phyloP scores from a whole-genome alignment of 306 rosid species.

The Dryas drummondii region DNA sequence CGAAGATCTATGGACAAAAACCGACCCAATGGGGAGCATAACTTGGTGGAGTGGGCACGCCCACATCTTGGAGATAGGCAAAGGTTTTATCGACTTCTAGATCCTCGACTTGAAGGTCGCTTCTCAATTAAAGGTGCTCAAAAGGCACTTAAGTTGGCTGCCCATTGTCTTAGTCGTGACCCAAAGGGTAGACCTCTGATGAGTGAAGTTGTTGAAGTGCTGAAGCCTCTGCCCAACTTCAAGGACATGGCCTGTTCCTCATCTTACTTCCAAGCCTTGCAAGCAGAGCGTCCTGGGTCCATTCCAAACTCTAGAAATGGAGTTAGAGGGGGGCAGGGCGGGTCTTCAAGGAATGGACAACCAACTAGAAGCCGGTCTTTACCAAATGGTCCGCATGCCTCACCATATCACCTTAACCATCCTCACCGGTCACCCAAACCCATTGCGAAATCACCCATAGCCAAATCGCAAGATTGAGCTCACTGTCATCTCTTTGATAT shows the following conservation, averaged over 20 bases:
- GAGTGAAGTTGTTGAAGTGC: conserved; percentile 50
- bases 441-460: neutral
- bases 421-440: conserved; percentile 35
- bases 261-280: conserved; percentile 28
- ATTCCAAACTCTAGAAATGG: conserved; percentile 21
- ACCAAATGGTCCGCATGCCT: conserved; percentile 34
- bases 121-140: conserved; percentile 45
- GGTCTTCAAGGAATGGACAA: conserved; percentile 24
- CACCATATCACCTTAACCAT: conserved; percentile 26
- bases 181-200: conserved; percentile 55
- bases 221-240: conserved; percentile 28
- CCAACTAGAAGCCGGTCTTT: conserved; percentile 33
- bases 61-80: conserved; percentile 22
- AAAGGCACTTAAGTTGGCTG: conserved; percentile 38
- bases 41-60: conserved; percentile 56
- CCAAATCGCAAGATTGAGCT: conserved; percentile 10
- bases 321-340: neutral
- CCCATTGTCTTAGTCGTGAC: conserved; percentile 35
- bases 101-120: conserved; percentile 49
- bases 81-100: conserved; percentile 36
- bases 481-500: neutral
- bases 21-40: conserved; percentile 28
- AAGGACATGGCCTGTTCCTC: conserved; percentile 31
- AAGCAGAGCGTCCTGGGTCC: conserved; percentile 22
- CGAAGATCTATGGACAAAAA: conserved; percentile 44